phyloP scores from a whole-genome alignment of 1,284 basidiomycete species.

The Pholiota adiposa region DNA sequence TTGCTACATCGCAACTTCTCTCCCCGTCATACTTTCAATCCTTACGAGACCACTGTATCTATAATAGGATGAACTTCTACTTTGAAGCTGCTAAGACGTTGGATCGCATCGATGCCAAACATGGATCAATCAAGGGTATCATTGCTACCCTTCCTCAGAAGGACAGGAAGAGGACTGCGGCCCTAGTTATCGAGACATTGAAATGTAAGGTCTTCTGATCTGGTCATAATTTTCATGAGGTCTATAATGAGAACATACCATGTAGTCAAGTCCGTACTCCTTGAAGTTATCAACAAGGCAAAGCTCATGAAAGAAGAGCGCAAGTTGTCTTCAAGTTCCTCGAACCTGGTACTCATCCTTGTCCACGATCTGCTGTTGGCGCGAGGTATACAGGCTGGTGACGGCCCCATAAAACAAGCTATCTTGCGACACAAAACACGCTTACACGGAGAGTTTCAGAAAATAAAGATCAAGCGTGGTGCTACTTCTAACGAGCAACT shows the following conservation, averaged over 20 bases:
- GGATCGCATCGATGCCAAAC: conserved; percentile 83
- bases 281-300: conserved; percentile 65
- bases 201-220: conserved; percentile 72
- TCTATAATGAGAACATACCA: conserved; percentile 18
- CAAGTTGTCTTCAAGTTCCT: conserved; percentile 60
- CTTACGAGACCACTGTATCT: conserved; percentile 28
- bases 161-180: conserved; percentile 77
- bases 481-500: conserved; percentile 70
- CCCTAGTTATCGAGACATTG: conserved; percentile 87
- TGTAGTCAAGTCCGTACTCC: conserved; percentile 72
- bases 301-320: conserved; percentile 76
- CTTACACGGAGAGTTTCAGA: conserved; percentile 84
- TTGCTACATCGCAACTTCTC: conserved; percentile 4
- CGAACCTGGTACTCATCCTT: conserved; percentile 79
- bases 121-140: conserved; percentile 85
- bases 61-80: conserved; percentile 87
- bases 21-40: conserved; percentile 3
- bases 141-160: conserved; percentile 75
- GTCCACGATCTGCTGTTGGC: conserved; percentile 87
- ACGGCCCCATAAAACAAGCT: conserved; percentile 86
- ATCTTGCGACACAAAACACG: conserved; percentile 85
- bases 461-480: conserved; percentile 82
- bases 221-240: conserved; percentile 7
- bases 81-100: conserved; percentile 84
- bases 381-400: conserved; percentile 83